Base-by-base conservation (phyloP, 257 asterid species). In the Nicotiana sylvestris region DNA sequence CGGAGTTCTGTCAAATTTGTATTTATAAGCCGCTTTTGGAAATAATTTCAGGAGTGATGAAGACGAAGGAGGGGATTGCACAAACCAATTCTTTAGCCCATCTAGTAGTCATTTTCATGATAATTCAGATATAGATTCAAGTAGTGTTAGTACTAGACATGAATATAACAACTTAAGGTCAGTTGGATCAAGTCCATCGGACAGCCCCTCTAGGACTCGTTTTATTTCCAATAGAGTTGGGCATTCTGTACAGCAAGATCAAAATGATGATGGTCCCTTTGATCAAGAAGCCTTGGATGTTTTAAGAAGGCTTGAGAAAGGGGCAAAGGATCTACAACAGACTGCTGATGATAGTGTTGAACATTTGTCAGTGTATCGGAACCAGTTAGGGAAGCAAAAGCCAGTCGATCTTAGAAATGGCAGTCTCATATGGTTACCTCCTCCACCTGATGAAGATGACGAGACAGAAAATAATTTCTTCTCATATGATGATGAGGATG, bases 401-500 rank as follows among this genome's bases (percentile, higher is more conserved):
- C 86, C 89, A 11, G 87, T 90, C 82, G 92, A 91, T 86, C 91
- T 91, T 88, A 97, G 92, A 89, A 86, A 86, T 85, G 91, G 90
- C 67, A 90, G 89, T 83, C 89, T 85, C 82, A 86, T 94, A 81
- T 96, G 99, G 99, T 84, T 89, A 51, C 99, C 99, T 86, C 99
- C 99, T 69, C 91, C 92, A 2, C 92, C 97, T 4, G 94, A 91
- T 76, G 93, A 82, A 83, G 82, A 83, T 62, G 90, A 86, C 61
- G 93, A 89, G 61, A 81, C 85, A 68, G 98, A 91, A 83, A 90
- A 86, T 82, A 87, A 86, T 82, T 89, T 90, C 84, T 89, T 92
- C 82, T 81, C 93, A 29, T 94, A 89, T 58, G 96, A 92, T 67
- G 97, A 94, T 29, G 97, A 94, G 81, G 98, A 94, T 69, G 94